Evolutionary conservation across 495 filamentous ascomycete species (phyloP).

Genomic region (Umbilicaria muhlenbergii): DNA sequence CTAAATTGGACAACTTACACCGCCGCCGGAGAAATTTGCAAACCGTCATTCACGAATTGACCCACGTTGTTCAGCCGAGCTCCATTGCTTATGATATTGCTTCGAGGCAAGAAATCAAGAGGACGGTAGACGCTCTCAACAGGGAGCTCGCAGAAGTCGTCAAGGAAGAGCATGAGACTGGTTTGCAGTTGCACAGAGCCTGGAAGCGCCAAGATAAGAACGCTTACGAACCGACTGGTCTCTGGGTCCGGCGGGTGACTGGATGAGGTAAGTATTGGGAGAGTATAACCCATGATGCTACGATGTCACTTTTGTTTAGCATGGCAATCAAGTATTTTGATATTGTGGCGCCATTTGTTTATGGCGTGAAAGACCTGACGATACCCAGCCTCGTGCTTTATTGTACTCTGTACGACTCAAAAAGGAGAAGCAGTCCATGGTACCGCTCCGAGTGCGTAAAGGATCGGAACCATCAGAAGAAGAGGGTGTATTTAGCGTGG

Average conservation of each 20-base stretch:
- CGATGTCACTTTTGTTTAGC: no score
- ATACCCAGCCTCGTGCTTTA: no score
- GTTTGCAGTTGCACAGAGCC: conserved; percentile 64
- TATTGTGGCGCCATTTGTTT: no score
- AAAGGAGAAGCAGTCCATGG: no score
- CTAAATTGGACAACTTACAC: conserved; percentile 45
- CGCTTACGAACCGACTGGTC: conserved; percentile 46
- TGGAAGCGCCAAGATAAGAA: conserved; percentile 58
- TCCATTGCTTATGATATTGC: conserved; percentile 40
- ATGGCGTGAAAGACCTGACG: no score
- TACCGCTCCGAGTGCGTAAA: no score
- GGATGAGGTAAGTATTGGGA: conserved; percentile 16
- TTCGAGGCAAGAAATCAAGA: conserved; percentile 52
- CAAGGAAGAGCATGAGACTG: conserved; percentile 72
- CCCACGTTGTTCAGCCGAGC: conserved; percentile 39
- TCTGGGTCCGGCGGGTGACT: conserved; percentile 70
- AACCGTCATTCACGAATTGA: conserved; percentile 58
- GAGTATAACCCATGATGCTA: no score
- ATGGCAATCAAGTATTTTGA: no score
- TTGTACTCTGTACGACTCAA: no score
- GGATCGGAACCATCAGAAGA: no score
- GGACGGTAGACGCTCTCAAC: conserved; percentile 51
- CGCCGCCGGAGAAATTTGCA: conserved; percentile 55
- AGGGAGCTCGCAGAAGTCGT: conserved; percentile 64
- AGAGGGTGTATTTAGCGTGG: no score